Percentiles rank a stretch among this genome's conserved stretches.
These are phyloP conservation scores for Gossypium stocksii DNA, from an alignment of 345 rosid genomes.

Conservation along the genomic window DNA sequence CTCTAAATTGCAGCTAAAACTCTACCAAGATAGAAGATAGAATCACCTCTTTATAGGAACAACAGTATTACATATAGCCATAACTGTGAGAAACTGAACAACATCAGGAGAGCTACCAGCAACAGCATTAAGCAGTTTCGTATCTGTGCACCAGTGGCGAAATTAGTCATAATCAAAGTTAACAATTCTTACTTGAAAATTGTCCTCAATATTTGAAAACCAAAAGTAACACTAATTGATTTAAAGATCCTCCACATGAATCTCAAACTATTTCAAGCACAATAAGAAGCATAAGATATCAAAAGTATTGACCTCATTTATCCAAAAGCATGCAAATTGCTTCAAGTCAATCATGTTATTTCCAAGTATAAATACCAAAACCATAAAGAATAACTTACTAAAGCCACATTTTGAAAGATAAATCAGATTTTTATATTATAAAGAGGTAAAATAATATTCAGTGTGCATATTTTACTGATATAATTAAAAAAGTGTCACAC, in stretches of 20 bases:
- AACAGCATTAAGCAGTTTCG: conserved; percentile 61
- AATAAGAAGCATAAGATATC: background rate
- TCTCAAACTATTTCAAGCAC: background rate
- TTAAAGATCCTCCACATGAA: background rate
- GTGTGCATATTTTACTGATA: background rate
- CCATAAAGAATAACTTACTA: background rate
- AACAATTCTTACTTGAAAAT: background rate
- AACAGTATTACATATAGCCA: conserved; percentile 96
- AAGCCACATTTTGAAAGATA: background rate
- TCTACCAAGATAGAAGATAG: conserved; percentile 8
- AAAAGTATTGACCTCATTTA: background rate
- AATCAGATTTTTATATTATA: background rate
- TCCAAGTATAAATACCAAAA: background rate
- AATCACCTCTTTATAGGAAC: conserved; percentile 74
- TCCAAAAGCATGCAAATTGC: background rate
- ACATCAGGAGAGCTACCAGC: conserved; percentile 77
- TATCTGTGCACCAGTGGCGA: conserved; percentile 39
- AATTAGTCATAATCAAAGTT: conserved; percentile 4
- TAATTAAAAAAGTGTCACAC: background rate
- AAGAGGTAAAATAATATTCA: background rate
- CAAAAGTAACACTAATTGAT: background rate
- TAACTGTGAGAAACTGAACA: conserved; percentile 73
- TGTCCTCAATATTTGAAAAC: background rate
- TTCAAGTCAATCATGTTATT: background rate
- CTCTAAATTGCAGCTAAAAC: conserved; percentile 10